Conservation (phyloP, 192 early-diverging fungal species). For the Coemansia sp. region DNA sequence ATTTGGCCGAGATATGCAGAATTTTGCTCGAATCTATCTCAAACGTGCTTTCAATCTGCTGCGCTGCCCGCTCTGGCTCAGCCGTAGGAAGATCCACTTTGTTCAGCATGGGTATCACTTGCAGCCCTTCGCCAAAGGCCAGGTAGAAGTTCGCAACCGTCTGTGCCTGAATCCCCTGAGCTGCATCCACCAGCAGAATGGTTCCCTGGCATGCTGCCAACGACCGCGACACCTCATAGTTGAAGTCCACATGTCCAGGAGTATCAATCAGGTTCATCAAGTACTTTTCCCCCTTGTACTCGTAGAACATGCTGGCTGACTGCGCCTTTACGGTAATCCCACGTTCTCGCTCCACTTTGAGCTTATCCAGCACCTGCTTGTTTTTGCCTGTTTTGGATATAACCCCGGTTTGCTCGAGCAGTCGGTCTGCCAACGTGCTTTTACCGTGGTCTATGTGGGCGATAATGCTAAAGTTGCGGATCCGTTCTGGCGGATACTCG, state of each 20-base stretch:
- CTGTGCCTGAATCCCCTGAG: constrained; percentile 96
- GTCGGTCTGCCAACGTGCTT: constrained; percentile 86
- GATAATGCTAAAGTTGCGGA: constrained; percentile 92
- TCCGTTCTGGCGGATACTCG: constrained; percentile 70
- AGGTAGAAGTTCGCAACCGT: constrained; percentile 97
- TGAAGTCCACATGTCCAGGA: constrained; percentile 92
- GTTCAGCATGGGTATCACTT: constrained; percentile 88
- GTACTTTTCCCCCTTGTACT: constrained; percentile 74
- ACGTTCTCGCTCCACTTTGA: constrained; percentile 92
- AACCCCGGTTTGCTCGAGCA: constrained; percentile 88
- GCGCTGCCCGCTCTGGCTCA: constrained; percentile 69
- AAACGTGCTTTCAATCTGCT: constrained; percentile 85
- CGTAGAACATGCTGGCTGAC: constrained; percentile 88
- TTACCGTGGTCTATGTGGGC: constrained; percentile 89
- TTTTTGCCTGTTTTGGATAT: constrained; percentile 69
- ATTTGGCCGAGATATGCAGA: constrained; percentile 83
- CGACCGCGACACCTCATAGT: constrained; percentile 92
- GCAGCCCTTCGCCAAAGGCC: constrained; percentile 83
- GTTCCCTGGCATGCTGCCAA: constrained; percentile 93
- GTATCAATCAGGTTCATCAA: constrained; percentile 95
- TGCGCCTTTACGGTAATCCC: constrained; percentile 99
- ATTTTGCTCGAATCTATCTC: constrained; percentile 70
- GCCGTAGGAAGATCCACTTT: constrained; percentile 93
- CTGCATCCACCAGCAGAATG: constrained; percentile 87
- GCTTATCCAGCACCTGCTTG: constrained; percentile 93